Evolutionary conservation across 139 green algal genomes (phyloP).

Genomic region (Coelastrella sp.): DNA sequence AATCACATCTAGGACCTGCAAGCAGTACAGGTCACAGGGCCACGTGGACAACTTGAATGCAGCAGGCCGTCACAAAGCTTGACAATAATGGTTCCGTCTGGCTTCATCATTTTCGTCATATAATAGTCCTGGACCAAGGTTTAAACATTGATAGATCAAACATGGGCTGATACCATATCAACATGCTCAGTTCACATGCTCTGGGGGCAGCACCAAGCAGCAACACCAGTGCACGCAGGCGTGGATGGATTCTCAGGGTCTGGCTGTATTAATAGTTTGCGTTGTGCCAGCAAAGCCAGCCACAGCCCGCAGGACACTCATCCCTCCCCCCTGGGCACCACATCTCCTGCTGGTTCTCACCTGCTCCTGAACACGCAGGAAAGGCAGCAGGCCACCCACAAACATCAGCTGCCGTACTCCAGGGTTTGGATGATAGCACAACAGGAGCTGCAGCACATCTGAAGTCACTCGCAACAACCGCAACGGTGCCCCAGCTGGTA

Average conservation of each 20-base stretch:
- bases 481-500: background rate
- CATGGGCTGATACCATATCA: no score
- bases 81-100: no score
- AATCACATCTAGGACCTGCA: background rate
- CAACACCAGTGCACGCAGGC: no score
- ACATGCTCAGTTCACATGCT: no score
- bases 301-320: no score
- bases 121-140: no score
- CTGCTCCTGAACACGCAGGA: slow-evolving; percentile 22
- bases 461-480: background rate
- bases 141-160: no score
- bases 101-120: no score
- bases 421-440: slow-evolving; percentile 12
- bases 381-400: background rate
- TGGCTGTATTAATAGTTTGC: no score
- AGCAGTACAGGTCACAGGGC: background rate
- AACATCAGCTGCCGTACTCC: slow-evolving; percentile 30
- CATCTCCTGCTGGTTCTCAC: background rate
- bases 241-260: no score
- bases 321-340: background rate
- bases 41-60: background rate
- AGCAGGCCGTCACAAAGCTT: background rate
- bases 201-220: no score
- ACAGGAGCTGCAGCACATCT: slow-evolving; percentile 30
- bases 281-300: no score